Evolutionary conservation across 257 asterid genomes (phyloP).

Genomic region (Nicotiana benthamiana): DNA sequence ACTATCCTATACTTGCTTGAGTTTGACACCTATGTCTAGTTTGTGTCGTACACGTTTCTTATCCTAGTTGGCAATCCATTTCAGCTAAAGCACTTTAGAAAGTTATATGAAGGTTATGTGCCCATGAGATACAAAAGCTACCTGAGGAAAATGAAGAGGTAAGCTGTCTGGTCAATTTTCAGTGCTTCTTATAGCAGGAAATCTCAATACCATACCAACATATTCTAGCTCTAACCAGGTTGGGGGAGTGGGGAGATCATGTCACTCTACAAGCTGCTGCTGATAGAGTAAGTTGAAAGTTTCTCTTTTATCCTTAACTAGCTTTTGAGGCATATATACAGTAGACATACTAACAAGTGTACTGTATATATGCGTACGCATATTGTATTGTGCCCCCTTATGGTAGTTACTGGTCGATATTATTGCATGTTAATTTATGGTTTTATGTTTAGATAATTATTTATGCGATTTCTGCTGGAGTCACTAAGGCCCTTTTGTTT

Average conservation of each 20-base stretch:
- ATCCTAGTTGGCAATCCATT: constrained; percentile 15
- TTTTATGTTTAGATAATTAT: too few relatives aligned
- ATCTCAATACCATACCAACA: constrained; percentile 4
- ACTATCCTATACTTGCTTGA: neutral
- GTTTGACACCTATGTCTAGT: neutral
- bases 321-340: neutral
- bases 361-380: too few relatives aligned
- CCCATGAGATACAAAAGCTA: constrained; percentile 83
- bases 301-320: neutral
- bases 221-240: constrained; percentile 32
- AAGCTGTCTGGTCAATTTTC: neutral
- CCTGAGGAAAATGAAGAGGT: constrained; percentile 85
- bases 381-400: too few relatives aligned
- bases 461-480: too few relatives aligned
- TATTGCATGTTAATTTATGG: too few relatives aligned
- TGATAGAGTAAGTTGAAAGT: constrained; percentile 55
- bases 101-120: constrained; percentile 77
- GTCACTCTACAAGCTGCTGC: constrained; percentile 99
- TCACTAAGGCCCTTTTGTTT: too few relatives aligned
- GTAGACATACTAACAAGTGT: too few relatives aligned
- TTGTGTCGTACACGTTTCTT: neutral
- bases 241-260: constrained; percentile 98
- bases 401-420: too few relatives aligned
- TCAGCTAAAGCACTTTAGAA: constrained; percentile 72
- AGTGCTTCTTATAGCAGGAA: neutral